phyloP scores from a whole-genome alignment of 305 asterid genomes.

The Rubia tinctorum region DNA sequence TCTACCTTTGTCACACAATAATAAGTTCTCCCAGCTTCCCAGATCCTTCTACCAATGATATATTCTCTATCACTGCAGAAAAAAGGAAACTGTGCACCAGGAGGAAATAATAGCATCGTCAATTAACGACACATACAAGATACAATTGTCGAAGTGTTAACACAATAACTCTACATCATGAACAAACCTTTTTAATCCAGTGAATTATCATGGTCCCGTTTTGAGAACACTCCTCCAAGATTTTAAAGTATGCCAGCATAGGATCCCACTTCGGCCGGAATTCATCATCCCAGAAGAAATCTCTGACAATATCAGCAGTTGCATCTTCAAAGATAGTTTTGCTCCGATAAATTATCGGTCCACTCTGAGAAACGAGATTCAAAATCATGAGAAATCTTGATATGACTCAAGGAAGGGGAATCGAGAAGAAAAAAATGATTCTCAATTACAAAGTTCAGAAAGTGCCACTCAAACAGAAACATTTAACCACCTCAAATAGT shows the following conservation, averaged over 20 bases:
- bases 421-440: background rate
- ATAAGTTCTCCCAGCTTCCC: conserved; percentile 76
- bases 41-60: conserved; percentile 83
- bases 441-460: background rate
- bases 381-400: conserved; percentile 2
- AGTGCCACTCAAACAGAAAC: background rate
- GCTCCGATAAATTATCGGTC: conserved; percentile 73
- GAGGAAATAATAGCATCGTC: conserved; percentile 14
- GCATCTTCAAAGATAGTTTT: conserved; percentile 93
- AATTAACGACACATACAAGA: conserved; percentile 20
- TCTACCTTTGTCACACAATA: conserved; percentile 90
- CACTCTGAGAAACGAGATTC: conserved; percentile 44
- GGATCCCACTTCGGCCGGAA: conserved; percentile 94
- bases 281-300: conserved; percentile 99
- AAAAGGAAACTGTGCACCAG: conserved; percentile 82
- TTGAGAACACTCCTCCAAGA: conserved; percentile 68
- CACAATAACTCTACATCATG: conserved; percentile 7
- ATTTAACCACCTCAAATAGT: background rate
- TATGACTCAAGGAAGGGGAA: background rate
- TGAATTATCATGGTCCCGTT: conserved; percentile 84
- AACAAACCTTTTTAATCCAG: conserved; percentile 92
- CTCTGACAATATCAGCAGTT: conserved; percentile 86
- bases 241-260: conserved; percentile 76
- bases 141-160: conserved; percentile 6
- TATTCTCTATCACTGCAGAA: conserved; percentile 99